These are phyloP conservation scores for Blastobotrys elegans DNA, from an alignment of 1,139 yeast species.

Conservation along the genomic window DNA sequence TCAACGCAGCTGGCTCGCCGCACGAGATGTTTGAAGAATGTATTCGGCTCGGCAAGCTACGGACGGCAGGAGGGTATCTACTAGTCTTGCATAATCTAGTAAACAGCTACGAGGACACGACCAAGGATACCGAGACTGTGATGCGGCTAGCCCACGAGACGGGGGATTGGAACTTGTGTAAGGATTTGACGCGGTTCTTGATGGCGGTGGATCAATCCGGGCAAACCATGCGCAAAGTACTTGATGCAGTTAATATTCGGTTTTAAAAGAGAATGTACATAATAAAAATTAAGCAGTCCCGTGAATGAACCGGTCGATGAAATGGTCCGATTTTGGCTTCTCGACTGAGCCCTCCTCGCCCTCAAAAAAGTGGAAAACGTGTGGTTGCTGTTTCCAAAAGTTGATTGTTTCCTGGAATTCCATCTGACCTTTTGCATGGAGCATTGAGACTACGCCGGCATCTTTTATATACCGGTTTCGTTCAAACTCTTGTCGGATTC, in stretches of 20 bases:
- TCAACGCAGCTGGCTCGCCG: conserved; percentile 39
- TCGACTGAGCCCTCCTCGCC: conserved; percentile 45
- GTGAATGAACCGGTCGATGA: conserved; percentile 64
- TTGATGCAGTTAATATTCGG: conserved; percentile 17
- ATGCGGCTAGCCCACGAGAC: conserved; percentile 33
- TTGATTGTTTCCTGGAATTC: conserved; percentile 84
- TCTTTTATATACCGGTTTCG: conserved; percentile 72
- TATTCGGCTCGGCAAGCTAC: conserved; percentile 32
- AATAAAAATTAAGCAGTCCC: conserved; percentile 13
- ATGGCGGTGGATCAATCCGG: conserved; percentile 35
- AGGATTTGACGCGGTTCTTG: conserved; percentile 37
- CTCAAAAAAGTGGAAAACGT: conserved; percentile 76
- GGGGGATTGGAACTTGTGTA: conserved; percentile 37
- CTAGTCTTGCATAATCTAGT: conserved; percentile 33
- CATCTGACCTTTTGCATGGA: conserved; percentile 82
- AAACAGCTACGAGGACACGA: conserved; percentile 16
- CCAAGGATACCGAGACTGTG: conserved; percentile 29
- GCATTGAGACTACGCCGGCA: conserved; percentile 58
- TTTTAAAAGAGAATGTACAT: not conserved
- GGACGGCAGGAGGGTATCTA: conserved; percentile 41
- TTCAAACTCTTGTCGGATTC: conserved; percentile 85
- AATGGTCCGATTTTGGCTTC: conserved; percentile 31
- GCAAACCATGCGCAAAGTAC: conserved; percentile 16
- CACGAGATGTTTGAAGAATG: conserved; percentile 38
- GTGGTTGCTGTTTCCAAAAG: conserved; percentile 90